Percentiles rank a stretch among this genome's conserved stretches.
Conservation (phyloP, 371 early-diverging fungal genomes). For the Basidiobolus meristosporus region DNA sequence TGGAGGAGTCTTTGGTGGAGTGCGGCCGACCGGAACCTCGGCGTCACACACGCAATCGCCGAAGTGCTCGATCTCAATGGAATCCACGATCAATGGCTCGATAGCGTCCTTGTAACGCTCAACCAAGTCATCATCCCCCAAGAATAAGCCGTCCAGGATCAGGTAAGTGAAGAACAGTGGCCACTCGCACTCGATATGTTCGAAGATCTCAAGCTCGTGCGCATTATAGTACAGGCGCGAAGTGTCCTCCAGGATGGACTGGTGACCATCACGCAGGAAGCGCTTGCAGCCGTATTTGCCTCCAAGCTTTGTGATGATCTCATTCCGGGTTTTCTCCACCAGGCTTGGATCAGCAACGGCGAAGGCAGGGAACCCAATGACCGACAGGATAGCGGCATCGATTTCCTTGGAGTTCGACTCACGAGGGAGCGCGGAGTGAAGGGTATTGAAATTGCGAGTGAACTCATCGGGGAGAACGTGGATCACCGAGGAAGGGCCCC, state of each 20-base stretch:
- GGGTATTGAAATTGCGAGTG: conserved; percentile 61
- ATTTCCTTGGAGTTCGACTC: conserved; percentile 81
- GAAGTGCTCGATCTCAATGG: conserved; percentile 19
- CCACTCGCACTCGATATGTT: conserved; percentile 81
- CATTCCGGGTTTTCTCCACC: conserved; percentile 38
- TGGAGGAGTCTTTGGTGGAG: conserved; percentile 12
- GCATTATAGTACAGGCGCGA: conserved; percentile 64
- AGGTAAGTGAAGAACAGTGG: conserved; percentile 81
- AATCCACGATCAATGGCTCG: conserved; percentile 49
- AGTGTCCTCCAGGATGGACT: conserved; percentile 58
- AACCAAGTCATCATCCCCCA: conserved; percentile 38
- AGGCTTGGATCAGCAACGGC: conserved; percentile 54
- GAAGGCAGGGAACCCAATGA: conserved; percentile 81
- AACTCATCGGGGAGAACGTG: conserved; percentile 75
- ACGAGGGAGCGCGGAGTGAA: conserved; percentile 68
- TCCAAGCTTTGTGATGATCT: conserved; percentile 65
- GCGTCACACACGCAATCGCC: conserved; percentile 12
- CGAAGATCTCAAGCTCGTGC: conserved; percentile 71
- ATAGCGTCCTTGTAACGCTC: conserved; percentile 48
- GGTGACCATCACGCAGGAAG: conserved; percentile 81
- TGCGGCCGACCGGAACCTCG: conserved; percentile 8
- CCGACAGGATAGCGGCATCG: conserved; percentile 68
- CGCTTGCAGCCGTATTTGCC: conserved; percentile 76
- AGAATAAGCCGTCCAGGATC: conserved; percentile 65
- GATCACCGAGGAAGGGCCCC: conserved; percentile 65